Evolutionary conservation across 2,329 filamentous ascomycete species (phyloP).

Genomic region (Zalaria obscura): DNA sequence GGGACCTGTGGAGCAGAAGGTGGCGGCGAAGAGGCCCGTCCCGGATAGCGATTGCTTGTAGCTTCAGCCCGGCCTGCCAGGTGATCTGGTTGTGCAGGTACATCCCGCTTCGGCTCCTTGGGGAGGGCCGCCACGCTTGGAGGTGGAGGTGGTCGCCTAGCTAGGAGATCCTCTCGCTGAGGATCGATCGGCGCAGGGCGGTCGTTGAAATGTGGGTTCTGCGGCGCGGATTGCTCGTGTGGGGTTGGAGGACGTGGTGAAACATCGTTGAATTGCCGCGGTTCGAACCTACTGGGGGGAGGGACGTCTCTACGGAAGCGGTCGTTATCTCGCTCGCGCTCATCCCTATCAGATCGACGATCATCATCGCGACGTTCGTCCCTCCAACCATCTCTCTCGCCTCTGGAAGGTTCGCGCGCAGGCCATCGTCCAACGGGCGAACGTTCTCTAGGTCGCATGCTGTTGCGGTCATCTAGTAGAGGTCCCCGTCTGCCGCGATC

Average conservation of each 20-base stretch:
- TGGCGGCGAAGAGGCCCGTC: constrained; percentile 35
- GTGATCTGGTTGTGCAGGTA: constrained; percentile 27
- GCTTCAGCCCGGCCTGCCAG: constrained; percentile 30
- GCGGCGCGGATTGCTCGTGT: constrained; percentile 8
- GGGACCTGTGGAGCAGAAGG: constrained; percentile 40
- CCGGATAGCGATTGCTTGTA: constrained; percentile 30
- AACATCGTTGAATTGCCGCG: constrained; percentile 12
- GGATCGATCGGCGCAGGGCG: constrained; percentile 17
- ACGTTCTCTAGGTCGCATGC: constrained; percentile 40
- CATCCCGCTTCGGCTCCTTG: constrained; percentile 16
- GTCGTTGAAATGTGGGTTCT: constrained; percentile 19
- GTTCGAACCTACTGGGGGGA: constrained; percentile 13
- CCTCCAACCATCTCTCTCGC: constrained; percentile 26
- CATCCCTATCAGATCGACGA: constrained; percentile 21
- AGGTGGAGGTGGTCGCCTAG: constrained; percentile 4
- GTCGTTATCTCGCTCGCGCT: constrained; percentile 25
- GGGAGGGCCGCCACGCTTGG: constrained; percentile 10
- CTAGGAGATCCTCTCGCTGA: constrained; percentile 15
- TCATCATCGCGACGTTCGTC: constrained; percentile 30
- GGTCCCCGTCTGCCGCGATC: constrained; percentile 34
- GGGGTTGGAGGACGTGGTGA: constrained; percentile 9
- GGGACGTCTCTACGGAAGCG: constrained; percentile 14
- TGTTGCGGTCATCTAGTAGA: constrained; percentile 34
- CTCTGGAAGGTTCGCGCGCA: constrained; percentile 24
- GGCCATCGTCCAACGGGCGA: constrained; percentile 40